Evolutionary conservation across 208 protist genomes (phyloP).

Genomic region (Herpetomonas tarakana): DNA sequence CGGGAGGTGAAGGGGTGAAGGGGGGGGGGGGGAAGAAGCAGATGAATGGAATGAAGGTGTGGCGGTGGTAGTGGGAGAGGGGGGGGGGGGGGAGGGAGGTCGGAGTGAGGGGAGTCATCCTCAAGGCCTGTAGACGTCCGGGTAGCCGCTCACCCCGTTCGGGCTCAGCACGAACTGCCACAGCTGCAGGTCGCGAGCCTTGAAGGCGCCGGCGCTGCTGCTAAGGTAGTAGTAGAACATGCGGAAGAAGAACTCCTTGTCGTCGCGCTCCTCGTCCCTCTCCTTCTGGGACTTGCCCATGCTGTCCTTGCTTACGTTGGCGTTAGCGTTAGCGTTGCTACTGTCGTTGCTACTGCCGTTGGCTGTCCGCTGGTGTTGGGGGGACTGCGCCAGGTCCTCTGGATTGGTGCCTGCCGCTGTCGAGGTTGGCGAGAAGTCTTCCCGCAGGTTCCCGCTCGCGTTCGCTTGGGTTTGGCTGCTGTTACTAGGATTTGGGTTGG

Average conservation of each 20-base stretch:
- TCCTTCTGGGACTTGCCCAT: not conserved
- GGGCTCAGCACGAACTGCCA: slow-evolving; percentile 59
- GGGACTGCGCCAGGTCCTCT: not conserved
- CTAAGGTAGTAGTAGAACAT: slow-evolving; percentile 74
- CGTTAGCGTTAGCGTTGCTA: no score
- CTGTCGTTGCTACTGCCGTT: no score
- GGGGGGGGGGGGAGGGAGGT: no score
- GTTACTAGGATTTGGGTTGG: slow-evolving; percentile 4
- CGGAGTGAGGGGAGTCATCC: no score
- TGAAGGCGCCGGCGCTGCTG: slow-evolving; percentile 51
- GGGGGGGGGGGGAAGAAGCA: no score
- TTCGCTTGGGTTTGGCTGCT: slow-evolving; percentile 7
- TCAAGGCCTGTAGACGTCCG: no score
- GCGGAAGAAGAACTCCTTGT: slow-evolving; percentile 39
- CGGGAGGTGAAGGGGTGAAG: no score
- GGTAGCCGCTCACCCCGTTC: slow-evolving; percentile 36
- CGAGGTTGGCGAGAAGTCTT: not conserved
- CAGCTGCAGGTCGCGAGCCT: slow-evolving; percentile 45
- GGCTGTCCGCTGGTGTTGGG: not conserved
- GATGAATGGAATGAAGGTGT: no score
- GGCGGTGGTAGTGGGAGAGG: no score
- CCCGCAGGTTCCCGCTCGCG: not conserved
- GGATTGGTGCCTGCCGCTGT: not conserved
- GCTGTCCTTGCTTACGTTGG: no score
- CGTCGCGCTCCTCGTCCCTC: slow-evolving; percentile 2